phyloP scores from a whole-genome alignment of 1,139 yeast species.

The Scheffersomyces insectosa region DNA sequence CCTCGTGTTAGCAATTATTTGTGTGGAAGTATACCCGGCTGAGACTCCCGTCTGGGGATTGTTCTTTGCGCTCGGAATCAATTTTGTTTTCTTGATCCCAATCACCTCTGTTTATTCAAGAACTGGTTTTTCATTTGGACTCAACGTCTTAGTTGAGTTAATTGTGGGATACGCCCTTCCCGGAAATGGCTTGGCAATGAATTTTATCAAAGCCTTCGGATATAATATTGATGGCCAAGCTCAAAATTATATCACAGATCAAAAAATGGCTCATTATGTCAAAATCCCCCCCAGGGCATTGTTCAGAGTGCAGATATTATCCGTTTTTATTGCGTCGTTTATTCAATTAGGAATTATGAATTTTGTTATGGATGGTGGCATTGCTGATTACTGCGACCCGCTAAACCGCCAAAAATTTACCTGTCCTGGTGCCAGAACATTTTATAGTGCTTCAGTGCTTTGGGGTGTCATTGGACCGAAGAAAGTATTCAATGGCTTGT shows the following conservation, averaged over 20 bases:
- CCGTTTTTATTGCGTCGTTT: constrained; percentile 25
- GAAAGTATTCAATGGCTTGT: constrained; percentile 32
- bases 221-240: constrained; percentile 35
- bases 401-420: constrained; percentile 28
- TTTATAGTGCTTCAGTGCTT: constrained; percentile 32
- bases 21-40: constrained; percentile 19
- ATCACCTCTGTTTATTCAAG: constrained; percentile 16
- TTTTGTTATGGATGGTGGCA: constrained; percentile 27
- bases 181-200: constrained; percentile 21
- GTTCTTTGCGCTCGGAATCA: constrained; percentile 22
- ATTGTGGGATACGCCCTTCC: constrained; percentile 22
- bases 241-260: constrained; percentile 36
- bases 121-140: constrained; percentile 20
- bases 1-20: constrained; percentile 15
- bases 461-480: constrained; percentile 41
- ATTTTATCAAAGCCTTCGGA: constrained; percentile 22
- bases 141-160: constrained; percentile 21
- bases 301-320: constrained; percentile 34
- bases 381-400: constrained; percentile 27
- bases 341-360: constrained; percentile 29
- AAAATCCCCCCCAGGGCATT: constrained; percentile 36
- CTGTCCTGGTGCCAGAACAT: constrained; percentile 38
- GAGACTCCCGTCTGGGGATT: constrained; percentile 23
- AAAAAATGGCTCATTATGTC: constrained; percentile 36
- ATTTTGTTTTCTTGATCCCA: constrained; percentile 21